These are phyloP conservation scores for Mycena leptocephala DNA, from an alignment of 768 basidiomycete genomes.

Conservation along the genomic window DNA sequence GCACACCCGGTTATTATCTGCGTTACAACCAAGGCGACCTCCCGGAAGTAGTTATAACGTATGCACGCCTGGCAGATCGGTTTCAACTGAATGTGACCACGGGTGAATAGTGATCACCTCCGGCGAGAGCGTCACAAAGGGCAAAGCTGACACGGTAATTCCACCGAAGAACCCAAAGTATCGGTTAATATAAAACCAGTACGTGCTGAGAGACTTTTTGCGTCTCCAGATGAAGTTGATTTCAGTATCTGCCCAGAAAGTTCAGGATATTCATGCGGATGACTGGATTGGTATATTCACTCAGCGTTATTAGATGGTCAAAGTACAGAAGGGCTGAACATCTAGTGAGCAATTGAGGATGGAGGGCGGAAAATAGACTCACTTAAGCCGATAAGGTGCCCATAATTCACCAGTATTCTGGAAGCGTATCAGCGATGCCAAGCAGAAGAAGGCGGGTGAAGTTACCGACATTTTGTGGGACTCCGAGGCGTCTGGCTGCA, in stretches of 20 bases:
- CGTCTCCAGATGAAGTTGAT: constrained; percentile 45
- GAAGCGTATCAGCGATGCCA: neutral
- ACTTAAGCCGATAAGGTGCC: constrained; percentile 14
- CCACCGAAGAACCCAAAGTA: constrained; percentile 43
- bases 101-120: neutral
- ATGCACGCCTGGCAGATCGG: neutral
- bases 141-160: neutral
- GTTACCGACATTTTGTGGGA: neutral
- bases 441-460: too few species aligned
- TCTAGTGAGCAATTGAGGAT: neutral
- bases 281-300: neutral
- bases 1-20: constrained; percentile 1
- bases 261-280: too few species aligned
- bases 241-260: neutral
- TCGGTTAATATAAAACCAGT: constrained; percentile 52
- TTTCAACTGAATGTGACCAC: neutral
- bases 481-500: neutral
- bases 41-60: constrained; percentile 11
- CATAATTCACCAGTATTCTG: neutral
- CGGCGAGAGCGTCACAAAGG: constrained; percentile 15
- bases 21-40: constrained; percentile 4
- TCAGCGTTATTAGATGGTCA: constrained; percentile 23
- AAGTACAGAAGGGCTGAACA: constrained; percentile 17
- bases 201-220: constrained; percentile 37
- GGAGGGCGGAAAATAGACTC: too few species aligned